A percentile compares a stretch with the other conserved stretches of the same genome.
These are phyloP conservation scores for Fomitopsis pinicola DNA, from an alignment of 1,284 basidiomycete species.

Conservation along the genomic window DNA sequence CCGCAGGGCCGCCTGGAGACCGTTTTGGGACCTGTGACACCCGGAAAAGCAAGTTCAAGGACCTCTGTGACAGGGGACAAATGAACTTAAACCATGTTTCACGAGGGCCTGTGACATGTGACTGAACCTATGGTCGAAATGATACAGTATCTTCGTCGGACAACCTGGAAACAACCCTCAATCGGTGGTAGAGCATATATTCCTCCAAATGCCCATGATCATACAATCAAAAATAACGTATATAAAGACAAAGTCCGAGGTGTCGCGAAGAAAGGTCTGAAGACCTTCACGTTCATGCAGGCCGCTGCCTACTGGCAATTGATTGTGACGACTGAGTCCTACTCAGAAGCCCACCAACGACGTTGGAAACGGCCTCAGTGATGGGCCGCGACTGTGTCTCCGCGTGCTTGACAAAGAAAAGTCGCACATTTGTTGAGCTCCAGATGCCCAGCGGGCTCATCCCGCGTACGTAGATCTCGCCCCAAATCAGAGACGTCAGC, in stretches of 20 bases:
- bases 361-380: slow-evolving; percentile 70
- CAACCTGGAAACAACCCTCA: too few relatives aligned
- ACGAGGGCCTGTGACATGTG: too few relatives aligned
- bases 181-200: too few relatives aligned
- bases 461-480: slow-evolving; percentile 87
- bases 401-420: slow-evolving; percentile 88
- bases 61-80: too few relatives aligned
- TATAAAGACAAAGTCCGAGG: not conserved
- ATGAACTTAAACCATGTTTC: too few relatives aligned
- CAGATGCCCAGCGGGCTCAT: slow-evolving; percentile 83
- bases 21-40: too few relatives aligned
- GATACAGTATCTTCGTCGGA: too few relatives aligned
- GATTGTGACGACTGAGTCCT: slow-evolving; percentile 31
- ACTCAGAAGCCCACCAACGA: slow-evolving; percentile 60
- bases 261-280: not conserved
- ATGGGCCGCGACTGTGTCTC: slow-evolving; percentile 65
- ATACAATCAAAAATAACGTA: not conserved
- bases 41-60: too few relatives aligned
- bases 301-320: slow-evolving; percentile 17
- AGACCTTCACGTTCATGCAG: slow-evolving; percentile 4
- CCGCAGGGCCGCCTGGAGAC: too few relatives aligned
- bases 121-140: too few relatives aligned
- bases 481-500: slow-evolving; percentile 90
- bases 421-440: slow-evolving; percentile 80
- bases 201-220: not conserved